A percentile compares a stretch with the other conserved stretches of the same genome.
These are phyloP conservation scores for Neonectria hederae DNA, from an alignment of 2,329 filamentous ascomycete genomes.

Conservation along the genomic window DNA sequence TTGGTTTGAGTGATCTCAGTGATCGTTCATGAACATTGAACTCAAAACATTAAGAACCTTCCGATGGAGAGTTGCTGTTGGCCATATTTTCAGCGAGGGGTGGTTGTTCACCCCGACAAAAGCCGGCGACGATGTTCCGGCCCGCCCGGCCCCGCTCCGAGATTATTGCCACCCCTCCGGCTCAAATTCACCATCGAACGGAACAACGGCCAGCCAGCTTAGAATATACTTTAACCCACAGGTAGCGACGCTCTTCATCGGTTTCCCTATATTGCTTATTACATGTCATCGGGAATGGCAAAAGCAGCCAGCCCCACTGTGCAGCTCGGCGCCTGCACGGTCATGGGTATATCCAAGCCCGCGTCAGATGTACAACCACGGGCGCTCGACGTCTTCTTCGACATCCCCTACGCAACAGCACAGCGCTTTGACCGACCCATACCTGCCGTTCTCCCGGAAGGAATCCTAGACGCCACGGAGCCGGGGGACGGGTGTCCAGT, in stretches of 20 bases:
- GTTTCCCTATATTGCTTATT: background rate
- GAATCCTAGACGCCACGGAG: constrained; percentile 45
- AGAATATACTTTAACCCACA: background rate
- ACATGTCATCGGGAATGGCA: background rate
- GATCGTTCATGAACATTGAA: background rate
- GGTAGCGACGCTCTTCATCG: background rate
- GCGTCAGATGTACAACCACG: constrained; percentile 47
- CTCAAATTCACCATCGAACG: background rate
- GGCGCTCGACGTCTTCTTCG: constrained; percentile 58
- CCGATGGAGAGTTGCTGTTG: background rate
- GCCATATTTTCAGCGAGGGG: background rate
- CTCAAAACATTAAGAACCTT: background rate
- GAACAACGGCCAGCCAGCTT: background rate
- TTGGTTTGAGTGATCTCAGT: constrained; percentile 21
- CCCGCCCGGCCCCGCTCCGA: constrained; percentile 18
- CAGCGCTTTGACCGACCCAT: constrained; percentile 58
- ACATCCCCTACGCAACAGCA: constrained; percentile 59
- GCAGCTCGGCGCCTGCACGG: constrained; percentile 34
- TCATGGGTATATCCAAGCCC: constrained; percentile 36
- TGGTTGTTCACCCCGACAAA: background rate
- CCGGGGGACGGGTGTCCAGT: constrained; percentile 44
- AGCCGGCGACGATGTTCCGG: background rate
- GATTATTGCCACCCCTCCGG: background rate
- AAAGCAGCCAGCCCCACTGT: constrained; percentile 19
- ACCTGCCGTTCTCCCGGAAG: background rate